Conservation (phyloP, 129 eudicot species). For the Sambucus nigra region DNA sequence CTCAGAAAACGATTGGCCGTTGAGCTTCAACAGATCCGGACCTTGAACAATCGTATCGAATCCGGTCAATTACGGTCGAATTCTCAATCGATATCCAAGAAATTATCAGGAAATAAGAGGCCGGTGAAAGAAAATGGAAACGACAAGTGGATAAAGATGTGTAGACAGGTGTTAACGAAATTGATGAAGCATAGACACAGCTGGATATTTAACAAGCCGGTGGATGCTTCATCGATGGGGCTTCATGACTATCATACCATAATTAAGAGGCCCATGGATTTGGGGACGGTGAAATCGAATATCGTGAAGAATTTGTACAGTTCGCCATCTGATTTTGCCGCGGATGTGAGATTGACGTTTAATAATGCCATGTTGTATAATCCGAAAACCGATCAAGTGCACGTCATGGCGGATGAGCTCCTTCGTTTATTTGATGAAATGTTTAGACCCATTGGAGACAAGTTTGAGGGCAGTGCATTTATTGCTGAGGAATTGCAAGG, state of each 20-base stretch:
- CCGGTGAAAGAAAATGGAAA: no score
- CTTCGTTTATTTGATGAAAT: constrained; percentile 44
- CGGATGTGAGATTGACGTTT: constrained; percentile 68
- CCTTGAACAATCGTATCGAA: constrained; percentile 54
- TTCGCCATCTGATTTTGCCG: constrained; percentile 48
- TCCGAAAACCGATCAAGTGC: constrained; percentile 65
- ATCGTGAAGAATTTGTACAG: constrained; percentile 33
- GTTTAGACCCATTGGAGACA: constrained; percentile 53
- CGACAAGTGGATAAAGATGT: constrained; percentile 62
- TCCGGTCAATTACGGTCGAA: constrained; percentile 41
- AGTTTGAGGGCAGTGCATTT: constrained; percentile 17
- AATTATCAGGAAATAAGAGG: constrained; percentile 40
- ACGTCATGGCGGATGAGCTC: constrained; percentile 55
- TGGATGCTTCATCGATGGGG: constrained; percentile 59
- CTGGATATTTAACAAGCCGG: constrained; percentile 61
- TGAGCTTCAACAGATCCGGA: constrained; percentile 64
- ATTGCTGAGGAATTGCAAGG: no score
- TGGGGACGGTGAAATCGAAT: constrained; percentile 71
- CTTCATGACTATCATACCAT: constrained; percentile 78
- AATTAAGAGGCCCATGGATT: constrained; percentile 85
- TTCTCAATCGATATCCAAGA: constrained; percentile 34
- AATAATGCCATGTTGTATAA: constrained; percentile 79
- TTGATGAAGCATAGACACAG: constrained; percentile 59
- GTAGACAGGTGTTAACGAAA: constrained; percentile 45
- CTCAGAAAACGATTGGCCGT: constrained; percentile 39